Percentiles rank a stretch among this genome's conserved stretches.
Evolutionary conservation across 306 rosid genomes (phyloP).

Genomic region (Betula pendula): DNA sequence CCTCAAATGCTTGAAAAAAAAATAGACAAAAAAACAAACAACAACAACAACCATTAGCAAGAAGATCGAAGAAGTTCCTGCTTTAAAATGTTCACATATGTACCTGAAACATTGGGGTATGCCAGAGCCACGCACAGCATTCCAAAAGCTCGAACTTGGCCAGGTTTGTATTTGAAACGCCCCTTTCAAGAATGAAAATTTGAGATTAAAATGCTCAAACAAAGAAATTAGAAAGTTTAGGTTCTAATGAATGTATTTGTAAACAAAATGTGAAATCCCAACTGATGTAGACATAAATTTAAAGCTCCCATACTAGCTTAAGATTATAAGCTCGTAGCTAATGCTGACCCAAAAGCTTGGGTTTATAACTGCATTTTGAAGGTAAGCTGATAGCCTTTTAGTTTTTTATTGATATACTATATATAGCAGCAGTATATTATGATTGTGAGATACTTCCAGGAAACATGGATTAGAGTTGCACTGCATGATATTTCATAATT

Average conservation of each 20-base stretch:
- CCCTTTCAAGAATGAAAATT: conserved; percentile 41
- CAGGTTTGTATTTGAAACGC: conserved; percentile 63
- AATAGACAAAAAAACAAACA: not conserved
- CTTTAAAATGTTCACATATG: not conserved
- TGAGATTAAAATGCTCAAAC: not conserved
- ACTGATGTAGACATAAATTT: too few relatives aligned
- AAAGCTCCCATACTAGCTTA: too few relatives aligned
- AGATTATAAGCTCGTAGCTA: too few relatives aligned
- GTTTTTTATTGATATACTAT: too few relatives aligned
- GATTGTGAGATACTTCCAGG: too few relatives aligned
- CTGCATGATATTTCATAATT: too few relatives aligned
- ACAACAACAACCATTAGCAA: not conserved
- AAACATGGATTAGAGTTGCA: too few relatives aligned
- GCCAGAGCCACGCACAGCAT: conserved; percentile 89
- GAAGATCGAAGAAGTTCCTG: not conserved
- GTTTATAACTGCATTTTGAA: not conserved
- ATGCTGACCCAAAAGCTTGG: too few relatives aligned
- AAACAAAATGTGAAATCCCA: not conserved
- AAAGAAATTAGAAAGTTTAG: not conserved
- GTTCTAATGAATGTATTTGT: not conserved
- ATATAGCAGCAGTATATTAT: too few relatives aligned
- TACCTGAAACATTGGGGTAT: conserved; percentile 95
- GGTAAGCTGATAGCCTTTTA: too few relatives aligned
- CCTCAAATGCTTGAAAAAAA: not conserved
- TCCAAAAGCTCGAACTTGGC: conserved; percentile 64